These are phyloP conservation scores for Chrysoporthe deuterocubensis DNA, from an alignment of 2,329 filamentous ascomycete genomes.

Conservation along the genomic window DNA sequence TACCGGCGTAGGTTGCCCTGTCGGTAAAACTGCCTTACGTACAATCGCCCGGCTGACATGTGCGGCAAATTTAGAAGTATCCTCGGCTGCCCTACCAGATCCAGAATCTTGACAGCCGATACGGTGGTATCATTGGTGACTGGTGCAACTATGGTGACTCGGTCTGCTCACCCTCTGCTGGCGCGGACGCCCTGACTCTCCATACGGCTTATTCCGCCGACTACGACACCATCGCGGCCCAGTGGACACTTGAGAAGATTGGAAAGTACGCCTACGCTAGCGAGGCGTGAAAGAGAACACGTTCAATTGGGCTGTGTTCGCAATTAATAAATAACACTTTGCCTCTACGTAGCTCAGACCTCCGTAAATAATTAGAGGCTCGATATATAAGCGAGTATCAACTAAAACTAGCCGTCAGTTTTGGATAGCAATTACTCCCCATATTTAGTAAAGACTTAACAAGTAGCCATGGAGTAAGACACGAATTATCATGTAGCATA, in stretches of 20 bases:
- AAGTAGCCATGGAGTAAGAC: too few species aligned
- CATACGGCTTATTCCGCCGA: slow-evolving; percentile 10
- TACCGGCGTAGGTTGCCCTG: slow-evolving; percentile 7
- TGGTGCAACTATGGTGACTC: slow-evolving; percentile 18
- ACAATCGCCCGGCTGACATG: not conserved
- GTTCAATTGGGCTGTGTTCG: too few species aligned
- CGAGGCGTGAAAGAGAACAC: not conserved
- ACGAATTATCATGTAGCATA: too few species aligned
- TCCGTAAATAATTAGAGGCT: too few species aligned
- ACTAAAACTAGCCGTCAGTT: too few species aligned
- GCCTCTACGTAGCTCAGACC: too few species aligned
- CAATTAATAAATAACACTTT: too few species aligned
- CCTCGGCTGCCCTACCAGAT: slow-evolving; percentile 5
- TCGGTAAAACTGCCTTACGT: not conserved
- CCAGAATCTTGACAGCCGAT: not conserved
- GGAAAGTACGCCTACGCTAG: not conserved
- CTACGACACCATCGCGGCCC: not conserved
- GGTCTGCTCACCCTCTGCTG: slow-evolving; percentile 6
- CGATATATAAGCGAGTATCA: too few species aligned
- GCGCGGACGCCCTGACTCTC: not conserved
- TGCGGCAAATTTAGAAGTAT: not conserved
- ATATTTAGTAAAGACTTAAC: too few species aligned
- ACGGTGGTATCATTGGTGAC: slow-evolving; percentile 3
- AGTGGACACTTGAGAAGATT: slow-evolving; percentile 11
- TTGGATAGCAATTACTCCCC: too few species aligned